phyloP scores from a whole-genome alignment of 345 rosid species.

The Eucalyptus victrix region DNA sequence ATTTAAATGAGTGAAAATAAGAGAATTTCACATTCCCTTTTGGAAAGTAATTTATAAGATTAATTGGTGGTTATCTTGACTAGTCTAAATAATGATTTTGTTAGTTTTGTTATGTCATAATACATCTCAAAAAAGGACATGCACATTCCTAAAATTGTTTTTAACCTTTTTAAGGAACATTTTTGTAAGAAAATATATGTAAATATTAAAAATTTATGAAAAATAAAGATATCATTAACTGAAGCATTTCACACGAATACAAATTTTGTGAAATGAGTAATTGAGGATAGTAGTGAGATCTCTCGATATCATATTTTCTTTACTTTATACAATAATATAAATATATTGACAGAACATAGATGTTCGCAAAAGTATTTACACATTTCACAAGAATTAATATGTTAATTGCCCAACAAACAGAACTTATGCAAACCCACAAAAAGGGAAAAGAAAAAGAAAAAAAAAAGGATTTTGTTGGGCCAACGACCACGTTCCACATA shows the following conservation, averaged over 20 bases:
- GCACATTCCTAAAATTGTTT: too few species aligned
- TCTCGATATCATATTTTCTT: not conserved
- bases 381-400: not conserved
- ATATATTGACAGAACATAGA: not conserved
- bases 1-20: too few species aligned
- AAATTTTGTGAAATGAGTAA: too few species aligned
- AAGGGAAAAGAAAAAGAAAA: not conserved
- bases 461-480: not conserved
- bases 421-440: not conserved
- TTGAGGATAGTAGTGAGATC: not conserved
- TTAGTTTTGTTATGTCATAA: not conserved
- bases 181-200: too few species aligned
- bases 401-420: not conserved
- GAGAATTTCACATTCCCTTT: not conserved
- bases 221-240: too few species aligned
- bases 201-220: too few species aligned
- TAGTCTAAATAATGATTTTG: not conserved
- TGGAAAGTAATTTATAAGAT: not conserved
- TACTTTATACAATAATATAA: not conserved
- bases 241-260: not conserved
- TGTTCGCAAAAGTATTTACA: not conserved
- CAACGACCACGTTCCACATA: not conserved
- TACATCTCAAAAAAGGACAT: not conserved
- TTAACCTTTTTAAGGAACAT: not conserved
- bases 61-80: not conserved